Percentiles rank a stretch among this genome's conserved stretches.
These are phyloP conservation scores for Gremmenia infestans DNA, from an alignment of 2,329 filamentous ascomycete species.

Conservation along the genomic window DNA sequence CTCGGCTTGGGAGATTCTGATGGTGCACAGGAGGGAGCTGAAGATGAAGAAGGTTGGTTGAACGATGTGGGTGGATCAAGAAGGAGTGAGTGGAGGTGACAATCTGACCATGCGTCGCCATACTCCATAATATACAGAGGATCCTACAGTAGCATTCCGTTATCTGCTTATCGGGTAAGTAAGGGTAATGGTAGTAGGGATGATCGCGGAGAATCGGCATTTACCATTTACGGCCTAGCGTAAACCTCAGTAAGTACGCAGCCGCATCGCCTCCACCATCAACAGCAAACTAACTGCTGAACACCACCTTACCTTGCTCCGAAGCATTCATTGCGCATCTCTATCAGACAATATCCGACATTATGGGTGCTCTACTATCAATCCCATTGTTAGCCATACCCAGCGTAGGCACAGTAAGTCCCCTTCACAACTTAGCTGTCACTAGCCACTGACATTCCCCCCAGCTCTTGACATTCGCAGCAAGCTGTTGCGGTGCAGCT, in stretches of 20 bases:
- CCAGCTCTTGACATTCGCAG: conserved; percentile 70
- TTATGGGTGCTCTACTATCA: conserved; percentile 88
- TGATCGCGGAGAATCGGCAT: too few species aligned
- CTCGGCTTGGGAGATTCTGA: background rate
- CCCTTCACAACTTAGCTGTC: background rate
- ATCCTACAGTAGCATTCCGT: too few species aligned
- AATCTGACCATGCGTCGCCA: too few species aligned
- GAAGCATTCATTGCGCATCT: background rate
- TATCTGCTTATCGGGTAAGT: too few species aligned
- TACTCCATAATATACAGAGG: too few species aligned
- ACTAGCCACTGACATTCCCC: conserved; percentile 15
- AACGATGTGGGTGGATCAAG: too few species aligned
- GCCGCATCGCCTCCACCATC: background rate
- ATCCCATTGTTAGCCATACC: conserved; percentile 85
- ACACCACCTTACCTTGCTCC: background rate
- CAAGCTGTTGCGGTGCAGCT: conserved; percentile 92
- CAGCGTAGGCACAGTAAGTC: conserved; percentile 75
- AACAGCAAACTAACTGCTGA: background rate
- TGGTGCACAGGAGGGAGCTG: background rate
- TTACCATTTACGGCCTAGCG: too few species aligned
- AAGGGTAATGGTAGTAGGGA: too few species aligned
- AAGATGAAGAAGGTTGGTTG: background rate
- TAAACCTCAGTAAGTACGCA: background rate
- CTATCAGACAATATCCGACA: conserved; percentile 13
- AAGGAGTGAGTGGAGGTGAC: too few species aligned